phyloP scores from a whole-genome alignment of 345 rosid genomes.

The Litchi chinensis region DNA sequence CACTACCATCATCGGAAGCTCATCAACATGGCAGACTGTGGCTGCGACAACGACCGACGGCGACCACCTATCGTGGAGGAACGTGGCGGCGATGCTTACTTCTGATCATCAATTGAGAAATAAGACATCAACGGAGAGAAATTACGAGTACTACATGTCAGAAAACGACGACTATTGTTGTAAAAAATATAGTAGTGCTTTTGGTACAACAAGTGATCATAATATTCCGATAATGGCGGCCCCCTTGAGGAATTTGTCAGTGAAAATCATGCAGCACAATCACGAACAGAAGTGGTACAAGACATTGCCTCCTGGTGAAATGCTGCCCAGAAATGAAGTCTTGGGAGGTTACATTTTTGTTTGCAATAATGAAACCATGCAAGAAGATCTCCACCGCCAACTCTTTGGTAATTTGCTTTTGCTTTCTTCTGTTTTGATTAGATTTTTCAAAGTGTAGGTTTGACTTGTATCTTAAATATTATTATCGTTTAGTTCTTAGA shows the following conservation, averaged over 20 bases:
- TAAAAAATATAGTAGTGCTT: not conserved
- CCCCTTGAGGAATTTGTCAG: not conserved
- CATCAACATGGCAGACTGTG: not conserved
- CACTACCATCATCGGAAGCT: not conserved
- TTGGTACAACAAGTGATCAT: not conserved
- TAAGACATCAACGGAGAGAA: not conserved
- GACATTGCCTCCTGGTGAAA: constrained; percentile 40
- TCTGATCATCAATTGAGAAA: not conserved
- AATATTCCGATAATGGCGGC: not conserved
- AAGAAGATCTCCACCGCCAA: constrained; percentile 55
- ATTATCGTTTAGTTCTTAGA: not conserved
- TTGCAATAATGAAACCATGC: constrained; percentile 67
- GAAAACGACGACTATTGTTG: not conserved
- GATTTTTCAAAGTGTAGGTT: too few relatives aligned
- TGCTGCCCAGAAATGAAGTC: constrained; percentile 43
- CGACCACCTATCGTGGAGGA: not conserved
- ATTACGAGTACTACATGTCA: not conserved
- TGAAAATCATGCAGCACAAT: not conserved
- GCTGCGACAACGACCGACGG: not conserved
- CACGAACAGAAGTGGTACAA: constrained; percentile 35
- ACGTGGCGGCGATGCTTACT: not conserved
- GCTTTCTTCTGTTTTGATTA: not conserved
- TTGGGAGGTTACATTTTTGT: constrained; percentile 66
- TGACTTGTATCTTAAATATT: not conserved
- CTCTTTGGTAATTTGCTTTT: constrained; percentile 47